Evolutionary conservation across 2,329 filamentous ascomycete genomes (phyloP).

Genomic region (Sporothrix phasma): DNA sequence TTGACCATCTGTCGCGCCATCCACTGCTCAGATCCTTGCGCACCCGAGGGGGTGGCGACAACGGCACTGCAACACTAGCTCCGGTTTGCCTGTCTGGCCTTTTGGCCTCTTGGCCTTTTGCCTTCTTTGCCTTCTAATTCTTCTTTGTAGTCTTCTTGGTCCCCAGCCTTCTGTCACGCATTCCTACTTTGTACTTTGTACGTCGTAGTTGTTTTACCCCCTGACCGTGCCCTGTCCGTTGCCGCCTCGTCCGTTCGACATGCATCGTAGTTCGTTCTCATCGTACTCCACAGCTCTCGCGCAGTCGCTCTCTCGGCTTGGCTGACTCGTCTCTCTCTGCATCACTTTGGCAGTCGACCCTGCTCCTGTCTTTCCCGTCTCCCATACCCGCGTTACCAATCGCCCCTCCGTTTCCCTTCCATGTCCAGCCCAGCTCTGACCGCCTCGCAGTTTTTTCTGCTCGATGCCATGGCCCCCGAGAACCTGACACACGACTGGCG

Average conservation of each 20-base stretch:
- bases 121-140: not conserved
- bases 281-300: not conserved
- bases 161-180: not conserved
- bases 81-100: too few relatives aligned
- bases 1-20: not conserved
- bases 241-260: not conserved
- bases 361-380: not conserved
- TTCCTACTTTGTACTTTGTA: not conserved
- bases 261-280: not conserved
- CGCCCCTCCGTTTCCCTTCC: too few relatives aligned
- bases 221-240: not conserved
- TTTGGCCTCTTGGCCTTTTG: not conserved
- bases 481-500: too few relatives aligned
- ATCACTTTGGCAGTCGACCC: not conserved
- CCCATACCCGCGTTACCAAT: not conserved
- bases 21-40: not conserved
- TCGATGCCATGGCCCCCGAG: too few relatives aligned
- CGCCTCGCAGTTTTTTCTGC: too few relatives aligned
- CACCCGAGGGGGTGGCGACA: conserved; percentile 1
- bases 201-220: too few relatives aligned
- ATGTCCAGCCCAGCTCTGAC: too few relatives aligned
- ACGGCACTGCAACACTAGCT: not conserved
- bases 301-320: not conserved
- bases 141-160: not conserved
- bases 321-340: not conserved